These are phyloP conservation scores for Tricholoma hemisulphureum DNA, from an alignment of 768 basidiomycete genomes.

Conservation along the genomic window DNA sequence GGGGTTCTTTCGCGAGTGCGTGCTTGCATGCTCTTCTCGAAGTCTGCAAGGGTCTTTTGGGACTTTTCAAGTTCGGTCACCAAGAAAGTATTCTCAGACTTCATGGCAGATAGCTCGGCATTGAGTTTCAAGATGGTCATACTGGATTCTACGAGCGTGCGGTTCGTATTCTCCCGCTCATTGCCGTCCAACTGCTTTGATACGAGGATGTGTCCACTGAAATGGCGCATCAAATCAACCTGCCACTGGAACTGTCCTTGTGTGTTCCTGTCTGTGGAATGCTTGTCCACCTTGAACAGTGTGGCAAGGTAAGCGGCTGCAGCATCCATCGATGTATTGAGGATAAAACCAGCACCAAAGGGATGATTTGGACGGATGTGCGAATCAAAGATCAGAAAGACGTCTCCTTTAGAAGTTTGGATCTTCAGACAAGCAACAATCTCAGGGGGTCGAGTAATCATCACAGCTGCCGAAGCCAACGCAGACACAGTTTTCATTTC, in stretches of 20 bases:
- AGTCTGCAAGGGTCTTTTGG: neutral
- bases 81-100: conserved; percentile 24
- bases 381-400: conserved; percentile 67
- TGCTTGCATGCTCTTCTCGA: neutral
- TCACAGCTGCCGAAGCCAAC: conserved; percentile 34
- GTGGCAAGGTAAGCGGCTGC: conserved; percentile 44
- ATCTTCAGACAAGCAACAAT: conserved; percentile 55
- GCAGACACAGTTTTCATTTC: conserved; percentile 22
- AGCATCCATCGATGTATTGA: conserved; percentile 45
- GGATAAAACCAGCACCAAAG: conserved; percentile 56
- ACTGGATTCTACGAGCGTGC: conserved; percentile 48
- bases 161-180: conserved; percentile 21
- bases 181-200: conserved; percentile 26
- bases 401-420: conserved; percentile 26
- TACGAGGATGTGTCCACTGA: conserved; percentile 56
- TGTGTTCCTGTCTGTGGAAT: conserved; percentile 36
- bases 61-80: neutral
- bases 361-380: conserved; percentile 62
- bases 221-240: conserved; percentile 59
- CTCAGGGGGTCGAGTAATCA: conserved; percentile 73
- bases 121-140: conserved; percentile 44
- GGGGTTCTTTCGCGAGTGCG: neutral
- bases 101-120: conserved; percentile 39
- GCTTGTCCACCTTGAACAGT: conserved; percentile 49
- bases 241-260: conserved; percentile 53